A percentile compares a stretch with the other conserved stretches of the same genome.
Conservation (phyloP, 2,329 filamentous ascomycete genomes). For the Pestalotiopsis fici region DNA sequence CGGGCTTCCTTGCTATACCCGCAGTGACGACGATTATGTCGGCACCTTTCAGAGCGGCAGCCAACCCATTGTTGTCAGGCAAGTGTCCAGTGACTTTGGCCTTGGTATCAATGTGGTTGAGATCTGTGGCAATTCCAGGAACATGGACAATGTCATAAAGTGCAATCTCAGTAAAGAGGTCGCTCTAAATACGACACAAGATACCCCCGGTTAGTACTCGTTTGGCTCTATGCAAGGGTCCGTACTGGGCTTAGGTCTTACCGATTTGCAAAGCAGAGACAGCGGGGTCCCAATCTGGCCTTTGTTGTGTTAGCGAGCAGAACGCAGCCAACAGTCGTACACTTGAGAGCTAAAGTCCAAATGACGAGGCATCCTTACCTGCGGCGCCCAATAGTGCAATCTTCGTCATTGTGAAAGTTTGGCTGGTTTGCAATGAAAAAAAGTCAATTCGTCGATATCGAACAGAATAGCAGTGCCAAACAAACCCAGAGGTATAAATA, state of each 20-base stretch:
- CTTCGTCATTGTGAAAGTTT: not conserved
- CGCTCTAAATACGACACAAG: too few species aligned
- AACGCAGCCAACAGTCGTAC: too few species aligned
- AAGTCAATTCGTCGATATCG: too few species aligned
- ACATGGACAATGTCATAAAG: not conserved
- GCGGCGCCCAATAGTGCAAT: not conserved
- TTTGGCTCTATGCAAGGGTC: too few species aligned
- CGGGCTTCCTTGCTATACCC: not conserved
- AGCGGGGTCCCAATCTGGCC: not conserved
- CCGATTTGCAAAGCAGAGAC: not conserved
- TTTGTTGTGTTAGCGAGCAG: too few species aligned
- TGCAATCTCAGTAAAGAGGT: not conserved
- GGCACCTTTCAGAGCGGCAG: not conserved
- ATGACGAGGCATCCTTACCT: too few species aligned
- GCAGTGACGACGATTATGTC: not conserved
- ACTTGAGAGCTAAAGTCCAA: too few species aligned
- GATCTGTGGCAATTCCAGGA: not conserved
- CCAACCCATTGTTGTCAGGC: not conserved
- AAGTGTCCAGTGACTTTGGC: not conserved
- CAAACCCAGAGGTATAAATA: too few species aligned
- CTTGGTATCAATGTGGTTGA: not conserved
- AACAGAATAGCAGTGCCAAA: too few species aligned
- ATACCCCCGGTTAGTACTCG: too few species aligned
- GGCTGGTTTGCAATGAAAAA: too few species aligned
- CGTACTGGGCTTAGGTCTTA: too few species aligned